Percentiles rank a stretch among this genome's conserved stretches.
phyloP scores from a whole-genome alignment of 1,139 yeast species.

The Hansenula anomala region DNA sequence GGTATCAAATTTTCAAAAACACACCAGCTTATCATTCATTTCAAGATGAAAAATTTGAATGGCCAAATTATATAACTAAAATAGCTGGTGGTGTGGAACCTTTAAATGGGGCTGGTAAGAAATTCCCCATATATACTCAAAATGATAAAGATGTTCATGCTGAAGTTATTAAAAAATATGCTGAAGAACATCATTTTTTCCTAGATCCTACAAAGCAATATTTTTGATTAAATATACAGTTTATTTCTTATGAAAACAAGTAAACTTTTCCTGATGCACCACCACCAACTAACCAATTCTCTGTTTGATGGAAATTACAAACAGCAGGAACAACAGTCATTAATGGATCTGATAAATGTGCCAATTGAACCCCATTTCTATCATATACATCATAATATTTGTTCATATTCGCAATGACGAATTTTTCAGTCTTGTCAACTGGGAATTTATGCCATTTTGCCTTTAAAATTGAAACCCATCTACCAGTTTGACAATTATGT shows the following conservation, averaged over 20 bases:
- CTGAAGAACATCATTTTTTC: slow-evolving; percentile 6
- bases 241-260: slow-evolving; percentile 29
- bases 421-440: slow-evolving; percentile 69
- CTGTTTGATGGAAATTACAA: slow-evolving; percentile 70
- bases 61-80: slow-evolving; percentile 20
- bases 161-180: neutral
- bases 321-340: slow-evolving; percentile 89
- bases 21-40: slow-evolving; percentile 30
- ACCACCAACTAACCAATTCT: slow-evolving; percentile 91
- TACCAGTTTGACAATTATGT: slow-evolving; percentile 93
- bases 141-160: slow-evolving; percentile 21
- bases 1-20: slow-evolving; percentile 15
- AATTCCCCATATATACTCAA: slow-evolving; percentile 27
- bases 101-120: slow-evolving; percentile 24
- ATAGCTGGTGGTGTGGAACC: slow-evolving; percentile 25
- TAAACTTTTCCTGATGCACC: slow-evolving; percentile 92
- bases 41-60: slow-evolving; percentile 19
- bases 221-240: neutral
- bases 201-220: slow-evolving; percentile 6
- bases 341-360: slow-evolving; percentile 56
- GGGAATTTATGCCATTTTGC: slow-evolving; percentile 79
- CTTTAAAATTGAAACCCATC: slow-evolving; percentile 92
- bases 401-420: slow-evolving; percentile 91
- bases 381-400: slow-evolving; percentile 78
- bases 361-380: slow-evolving; percentile 70